Percentiles rank a stretch among this genome's conserved stretches.
Conservation (phyloP, 257 asterid genomes). For the Rhazya stricta region DNA sequence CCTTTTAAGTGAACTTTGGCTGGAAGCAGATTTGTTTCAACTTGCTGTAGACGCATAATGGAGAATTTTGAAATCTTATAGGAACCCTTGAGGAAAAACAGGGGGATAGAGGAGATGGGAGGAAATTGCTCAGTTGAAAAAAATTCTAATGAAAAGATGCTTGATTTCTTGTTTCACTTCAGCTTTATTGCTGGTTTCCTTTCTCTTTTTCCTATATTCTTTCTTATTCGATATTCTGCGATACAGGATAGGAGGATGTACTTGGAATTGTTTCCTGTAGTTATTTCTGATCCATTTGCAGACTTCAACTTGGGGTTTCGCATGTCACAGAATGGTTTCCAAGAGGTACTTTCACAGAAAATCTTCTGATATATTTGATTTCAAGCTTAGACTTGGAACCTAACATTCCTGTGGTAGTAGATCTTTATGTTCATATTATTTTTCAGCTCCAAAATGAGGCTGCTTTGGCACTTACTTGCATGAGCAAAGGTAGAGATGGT, state of each 20-base stretch:
- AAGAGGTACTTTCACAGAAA: conserved; percentile 50
- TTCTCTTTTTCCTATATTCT: not conserved
- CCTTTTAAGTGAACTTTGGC: not conserved
- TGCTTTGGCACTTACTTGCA: conserved; percentile 60
- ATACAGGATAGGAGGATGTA: conserved; percentile 61
- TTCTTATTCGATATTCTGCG: conserved; percentile 8
- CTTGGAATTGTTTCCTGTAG: conserved; percentile 62
- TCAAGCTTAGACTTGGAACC: not conserved
- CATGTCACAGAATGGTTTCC: conserved; percentile 73
- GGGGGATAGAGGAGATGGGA: not conserved
- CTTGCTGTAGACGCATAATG: not conserved
- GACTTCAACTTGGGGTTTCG: conserved; percentile 77
- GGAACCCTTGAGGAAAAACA: not conserved
- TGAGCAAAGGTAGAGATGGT: conserved; percentile 64
- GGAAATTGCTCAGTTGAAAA: not conserved
- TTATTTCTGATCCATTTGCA: conserved; percentile 65
- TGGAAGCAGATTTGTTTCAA: not conserved
- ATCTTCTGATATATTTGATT: not conserved
- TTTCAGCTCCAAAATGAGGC: conserved; percentile 78
- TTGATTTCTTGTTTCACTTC: not conserved
- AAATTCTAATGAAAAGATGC: not conserved
- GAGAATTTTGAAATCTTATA: not conserved
- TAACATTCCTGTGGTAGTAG: not conserved
- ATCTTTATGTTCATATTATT: not conserved
- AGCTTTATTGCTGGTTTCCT: not conserved